phyloP scores from a whole-genome alignment of 805 yeast genomes.

The Komagataella mondaviorum region DNA sequence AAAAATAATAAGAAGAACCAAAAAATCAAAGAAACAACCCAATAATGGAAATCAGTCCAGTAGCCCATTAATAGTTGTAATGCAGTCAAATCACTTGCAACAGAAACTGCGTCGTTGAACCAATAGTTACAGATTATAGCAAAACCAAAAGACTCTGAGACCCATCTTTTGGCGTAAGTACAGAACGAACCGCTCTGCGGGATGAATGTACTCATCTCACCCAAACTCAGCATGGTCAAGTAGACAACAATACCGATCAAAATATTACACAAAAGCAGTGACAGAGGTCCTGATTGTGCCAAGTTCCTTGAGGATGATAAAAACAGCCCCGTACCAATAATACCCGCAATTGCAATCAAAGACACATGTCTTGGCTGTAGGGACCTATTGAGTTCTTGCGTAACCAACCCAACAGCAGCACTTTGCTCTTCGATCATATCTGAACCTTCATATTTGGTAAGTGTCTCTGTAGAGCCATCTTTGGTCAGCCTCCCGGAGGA shows the following conservation, averaged over 20 bases:
- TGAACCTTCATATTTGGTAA: background rate
- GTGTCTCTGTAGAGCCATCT: background rate
- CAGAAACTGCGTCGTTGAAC: constrained; percentile 35
- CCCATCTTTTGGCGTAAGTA: constrained; percentile 33
- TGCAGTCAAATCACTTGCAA: constrained; percentile 35
- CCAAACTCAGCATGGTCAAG: constrained; percentile 37
- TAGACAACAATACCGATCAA: constrained; percentile 38
- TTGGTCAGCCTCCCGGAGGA: background rate
- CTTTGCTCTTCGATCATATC: background rate
- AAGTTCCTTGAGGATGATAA: constrained; percentile 39
- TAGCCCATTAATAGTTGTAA: constrained; percentile 29
- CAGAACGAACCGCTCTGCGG: constrained; percentile 46
- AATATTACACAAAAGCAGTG: constrained; percentile 33
- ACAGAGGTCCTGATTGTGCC: constrained; percentile 36
- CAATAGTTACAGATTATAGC: constrained; percentile 36
- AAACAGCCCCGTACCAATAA: constrained; percentile 40
- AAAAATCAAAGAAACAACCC: constrained; percentile 37
- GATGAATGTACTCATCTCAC: constrained; percentile 41
- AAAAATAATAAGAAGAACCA: constrained; percentile 32
- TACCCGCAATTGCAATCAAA: constrained; percentile 34
- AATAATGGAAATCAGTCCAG: constrained; percentile 36
- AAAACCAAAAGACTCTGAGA: constrained; percentile 37
- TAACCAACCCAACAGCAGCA: constrained; percentile 1
- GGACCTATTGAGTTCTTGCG: constrained; percentile 15
- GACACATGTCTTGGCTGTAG: constrained; percentile 23